Evolutionary conservation across 129 eudicot species (phyloP), one percentile per base, ranked within the genome.

Genomic region (Heracleum sosnowskyi): DNA sequence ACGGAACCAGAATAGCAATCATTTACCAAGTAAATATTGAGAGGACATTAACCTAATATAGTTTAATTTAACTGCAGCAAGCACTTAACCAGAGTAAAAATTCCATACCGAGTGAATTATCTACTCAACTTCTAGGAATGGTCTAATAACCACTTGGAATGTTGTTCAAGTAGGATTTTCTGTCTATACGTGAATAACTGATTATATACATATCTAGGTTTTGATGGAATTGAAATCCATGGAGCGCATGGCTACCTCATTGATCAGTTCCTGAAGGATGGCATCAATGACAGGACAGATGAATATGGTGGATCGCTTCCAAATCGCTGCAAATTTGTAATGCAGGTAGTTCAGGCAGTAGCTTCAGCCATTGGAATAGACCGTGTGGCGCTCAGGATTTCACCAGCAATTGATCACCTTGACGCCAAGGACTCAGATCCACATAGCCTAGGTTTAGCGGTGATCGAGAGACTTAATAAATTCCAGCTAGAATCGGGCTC

Each of bases 351-450:
- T 7, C 77, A 77, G 68, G 78, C 97, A 34, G 86, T 94, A 7
- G 88, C 78, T 79, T 77, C 89, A 79, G 92, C 96, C 63, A 82
- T 94, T 10, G 96, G 97, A 34, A 76, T 90, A 31, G 91, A 84
- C 57, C 86, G 88, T 35, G 97, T 94, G 1, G 96, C 91, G 10
- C 84, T 94, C 31, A 86, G 97, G 80, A 90, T 91, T 66, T 94
- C 98, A 29, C 98, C 98, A 35, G 97, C 97, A 16, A 91, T 94
- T 15, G 98, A 94, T 75, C 98, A 94, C 79, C 91, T 94, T 24
- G 98, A 94, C 62, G 98, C 97, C 22, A 86, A 83, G 89, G 98
- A 94, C 84, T 91, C 98, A 1, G 91, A 91, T 66, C 98, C 98
- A 53, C 90, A 79, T 40, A 76, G 44, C 69, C 86, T 94, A 7